Percentiles rank a stretch among this genome's conserved stretches.
Conservation (phyloP, 352 stramenopile genomes). For the Globisporangium nodosum region DNA sequence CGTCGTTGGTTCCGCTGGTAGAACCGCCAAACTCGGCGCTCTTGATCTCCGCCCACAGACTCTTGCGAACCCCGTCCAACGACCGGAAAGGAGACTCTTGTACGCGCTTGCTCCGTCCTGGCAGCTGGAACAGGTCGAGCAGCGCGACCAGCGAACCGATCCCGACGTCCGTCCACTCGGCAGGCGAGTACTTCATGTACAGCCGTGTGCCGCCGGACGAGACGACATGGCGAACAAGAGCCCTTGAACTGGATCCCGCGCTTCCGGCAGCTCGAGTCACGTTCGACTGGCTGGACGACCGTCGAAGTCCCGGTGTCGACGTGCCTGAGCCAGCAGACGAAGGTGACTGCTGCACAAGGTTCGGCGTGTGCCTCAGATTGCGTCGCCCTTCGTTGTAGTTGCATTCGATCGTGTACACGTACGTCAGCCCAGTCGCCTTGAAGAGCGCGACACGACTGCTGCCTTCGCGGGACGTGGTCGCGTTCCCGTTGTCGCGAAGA, state of each 20-base stretch:
- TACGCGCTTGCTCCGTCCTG: constrained; percentile 19
- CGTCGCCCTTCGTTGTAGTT: constrained; percentile 87
- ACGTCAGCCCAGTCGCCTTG: constrained; percentile 54
- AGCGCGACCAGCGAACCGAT: constrained; percentile 52
- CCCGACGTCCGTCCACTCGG: constrained; percentile 64
- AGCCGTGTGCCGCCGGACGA: constrained; percentile 23
- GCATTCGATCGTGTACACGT: constrained; percentile 91
- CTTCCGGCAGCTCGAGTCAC: too few species aligned
- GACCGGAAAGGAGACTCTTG: constrained; percentile 48
- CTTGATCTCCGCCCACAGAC: constrained; percentile 43
- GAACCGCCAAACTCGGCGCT: constrained; percentile 4
- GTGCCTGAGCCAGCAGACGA: not conserved
- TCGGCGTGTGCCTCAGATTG: constrained; percentile 23
- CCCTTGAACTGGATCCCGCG: too few species aligned
- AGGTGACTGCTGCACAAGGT: constrained; percentile 1
- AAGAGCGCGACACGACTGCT: constrained; percentile 75
- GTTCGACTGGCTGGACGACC: too few species aligned
- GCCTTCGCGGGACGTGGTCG: constrained; percentile 53
- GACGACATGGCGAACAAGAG: not conserved
- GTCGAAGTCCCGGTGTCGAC: too few species aligned
- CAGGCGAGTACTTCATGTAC: constrained; percentile 63
- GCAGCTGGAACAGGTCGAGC: constrained; percentile 55
- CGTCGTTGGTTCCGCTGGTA: constrained; percentile 6
- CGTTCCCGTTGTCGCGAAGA: constrained; percentile 50
- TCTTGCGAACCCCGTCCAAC: constrained; percentile 44